Evolutionary conservation across 2,329 filamentous ascomycete species (phyloP).

Genomic region (Thielaviopsis euricoi): DNA sequence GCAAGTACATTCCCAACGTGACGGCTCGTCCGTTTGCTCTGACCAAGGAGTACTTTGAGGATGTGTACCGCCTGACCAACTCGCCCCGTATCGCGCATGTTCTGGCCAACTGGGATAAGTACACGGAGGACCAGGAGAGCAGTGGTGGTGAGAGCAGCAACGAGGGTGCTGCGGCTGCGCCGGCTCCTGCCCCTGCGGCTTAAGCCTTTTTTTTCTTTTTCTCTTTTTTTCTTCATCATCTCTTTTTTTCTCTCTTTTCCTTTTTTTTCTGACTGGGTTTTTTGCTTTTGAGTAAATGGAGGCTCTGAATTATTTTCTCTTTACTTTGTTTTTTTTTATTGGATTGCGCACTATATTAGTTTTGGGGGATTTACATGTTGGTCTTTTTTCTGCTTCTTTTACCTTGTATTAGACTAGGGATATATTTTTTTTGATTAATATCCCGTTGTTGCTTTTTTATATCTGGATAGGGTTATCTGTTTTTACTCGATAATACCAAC

Average conservation of each 20-base stretch:
- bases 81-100: conserved; percentile 60
- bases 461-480: not conserved
- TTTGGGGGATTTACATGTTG: too few relatives aligned
- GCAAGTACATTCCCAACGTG: conserved; percentile 98
- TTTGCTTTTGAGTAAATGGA: too few relatives aligned
- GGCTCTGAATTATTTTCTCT: too few relatives aligned
- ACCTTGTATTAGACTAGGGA: not conserved
- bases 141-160: conserved; percentile 15
- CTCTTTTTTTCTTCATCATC: not conserved
- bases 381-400: too few relatives aligned
- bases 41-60: conserved; percentile 98
- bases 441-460: not conserved
- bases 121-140: conserved; percentile 33
- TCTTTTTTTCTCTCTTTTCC: not conserved
- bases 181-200: conserved; percentile 6
- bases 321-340: not conserved
- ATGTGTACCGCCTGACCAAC: conserved; percentile 90
- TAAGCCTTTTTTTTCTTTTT: not conserved
- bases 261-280: not conserved
- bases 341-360: too few relatives aligned
- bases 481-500: not conserved
- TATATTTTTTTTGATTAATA: not conserved
- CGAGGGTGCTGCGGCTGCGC: not conserved
- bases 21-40: conserved; percentile 90
- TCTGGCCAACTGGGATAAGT: conserved; percentile 74